Evolutionary conservation across 805 yeast genomes (phyloP), one percentile per base, ranked within the genome.

Genomic region (Candida arabinofermentans): DNA sequence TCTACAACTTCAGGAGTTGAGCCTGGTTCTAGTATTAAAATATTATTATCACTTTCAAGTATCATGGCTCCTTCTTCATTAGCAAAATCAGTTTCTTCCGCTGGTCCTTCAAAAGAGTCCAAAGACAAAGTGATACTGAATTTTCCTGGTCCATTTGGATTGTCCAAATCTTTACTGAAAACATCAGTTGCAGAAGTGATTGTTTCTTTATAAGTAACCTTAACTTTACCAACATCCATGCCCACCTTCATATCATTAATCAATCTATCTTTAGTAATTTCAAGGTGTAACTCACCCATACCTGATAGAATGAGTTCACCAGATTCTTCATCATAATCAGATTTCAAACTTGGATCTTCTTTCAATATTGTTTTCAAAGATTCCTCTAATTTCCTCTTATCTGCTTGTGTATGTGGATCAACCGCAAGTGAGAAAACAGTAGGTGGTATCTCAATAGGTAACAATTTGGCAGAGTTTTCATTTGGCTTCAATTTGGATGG

Each of bases 271-370:
- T 72, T 73, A 2, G 93, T 85, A 50, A 93, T 89, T 51, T 93
- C 98, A 37, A 93, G 70, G 65, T 93, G 99, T 36, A 93, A 70
- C 57, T 93, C 98, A 31, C 99, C 99, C 98, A 91, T 91, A 24
- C 99, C 99, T 16, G 96, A 81, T 24, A 93, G 64, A 22, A 90
- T 75, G 2, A 90, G 81, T 65, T 93, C 97, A 6, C 93, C 96
- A 42, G 87, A 71, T 51, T 91, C 98, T 44, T 87, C 90, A 59
- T 93, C 86, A 37, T 71, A 74, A 3, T 77, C 64, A 7, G 87
- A 74, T 24, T 78, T 75, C 46, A 93, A 69, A 37, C 96, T 86
- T 3, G 99, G 99, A 55, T 93, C 99, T 57, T 93, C 98, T 40
- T 84, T 72, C n/a, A 86, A 61, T 32, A 93, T 62, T 1, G 77